Percentiles rank a stretch among this genome's conserved stretches.
Conservation (phyloP, 306 rosid species). For the Trifolium repens region DNA sequence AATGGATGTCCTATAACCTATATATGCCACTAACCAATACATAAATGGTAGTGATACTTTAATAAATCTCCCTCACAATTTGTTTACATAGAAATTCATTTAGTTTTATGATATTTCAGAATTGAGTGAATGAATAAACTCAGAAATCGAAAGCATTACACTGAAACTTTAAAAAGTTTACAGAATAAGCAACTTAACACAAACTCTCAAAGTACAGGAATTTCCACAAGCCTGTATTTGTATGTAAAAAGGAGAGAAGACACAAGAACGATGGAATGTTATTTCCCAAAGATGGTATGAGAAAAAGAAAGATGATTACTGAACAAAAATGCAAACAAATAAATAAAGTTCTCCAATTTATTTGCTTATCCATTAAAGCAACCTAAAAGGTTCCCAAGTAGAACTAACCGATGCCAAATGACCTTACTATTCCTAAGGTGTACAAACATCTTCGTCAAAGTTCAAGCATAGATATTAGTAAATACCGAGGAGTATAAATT, state of each 20-base stretch:
- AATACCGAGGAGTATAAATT: slow-evolving; percentile 16
- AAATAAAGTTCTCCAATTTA: slow-evolving; percentile 10
- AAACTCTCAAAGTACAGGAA: background rate
- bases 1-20: background rate
- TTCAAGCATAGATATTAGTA: slow-evolving; percentile 21
- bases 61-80: background rate
- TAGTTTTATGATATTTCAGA: slow-evolving; percentile 9
- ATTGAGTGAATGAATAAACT: background rate
- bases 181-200: background rate
- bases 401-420: slow-evolving; percentile 29
- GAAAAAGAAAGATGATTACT: slow-evolving; percentile 1
- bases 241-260: too few species aligned
- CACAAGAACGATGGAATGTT: too few species aligned
- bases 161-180: background rate
- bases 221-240: background rate
- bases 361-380: background rate
- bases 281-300: too few species aligned
- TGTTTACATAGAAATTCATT: background rate
- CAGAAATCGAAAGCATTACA: background rate
- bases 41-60: background rate
- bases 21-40: background rate
- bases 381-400: slow-evolving; percentile 15
- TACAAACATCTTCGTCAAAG: background rate
- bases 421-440: slow-evolving; percentile 14
- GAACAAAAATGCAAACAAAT: slow-evolving; percentile 14